phyloP scores from a whole-genome alignment of 495 filamentous ascomycete species.

The Podospora tetraspora region DNA sequence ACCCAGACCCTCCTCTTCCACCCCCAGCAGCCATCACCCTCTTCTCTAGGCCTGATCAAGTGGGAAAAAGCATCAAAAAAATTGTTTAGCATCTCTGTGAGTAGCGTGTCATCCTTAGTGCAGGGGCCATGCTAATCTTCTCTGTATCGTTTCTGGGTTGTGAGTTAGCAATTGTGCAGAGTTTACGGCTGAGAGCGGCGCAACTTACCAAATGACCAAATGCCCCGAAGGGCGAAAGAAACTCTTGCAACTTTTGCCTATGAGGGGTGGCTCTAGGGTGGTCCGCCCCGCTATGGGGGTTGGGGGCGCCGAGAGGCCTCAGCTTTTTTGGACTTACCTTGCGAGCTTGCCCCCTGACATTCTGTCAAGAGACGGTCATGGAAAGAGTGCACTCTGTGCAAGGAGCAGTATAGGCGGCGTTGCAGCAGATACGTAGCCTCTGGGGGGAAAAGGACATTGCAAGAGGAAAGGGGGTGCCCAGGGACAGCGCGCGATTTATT shows the following conservation, averaged over 20 bases:
- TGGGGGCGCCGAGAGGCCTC: neutral
- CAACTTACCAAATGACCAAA: conserved; percentile 34
- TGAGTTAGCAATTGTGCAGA: conserved; percentile 14
- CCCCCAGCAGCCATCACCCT: neutral
- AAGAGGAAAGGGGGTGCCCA: neutral
- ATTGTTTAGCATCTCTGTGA: conserved; percentile 93
- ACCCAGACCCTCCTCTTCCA: conserved; percentile 11
- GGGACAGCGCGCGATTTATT: neutral
- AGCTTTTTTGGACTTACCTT: neutral
- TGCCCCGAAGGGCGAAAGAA: conserved; percentile 27
- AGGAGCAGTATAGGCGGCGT: neutral
- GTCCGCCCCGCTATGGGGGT: neutral
- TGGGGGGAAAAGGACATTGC: neutral
- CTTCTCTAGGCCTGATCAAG: neutral
- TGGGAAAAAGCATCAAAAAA: conserved; percentile 17
- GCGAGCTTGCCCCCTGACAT: too few species aligned
- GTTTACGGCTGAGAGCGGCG: conserved; percentile 10
- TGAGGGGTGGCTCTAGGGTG: neutral
- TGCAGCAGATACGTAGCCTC: neutral
- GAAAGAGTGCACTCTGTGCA: neutral
- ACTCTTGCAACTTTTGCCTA: neutral
- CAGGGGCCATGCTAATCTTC: conserved; percentile 99
- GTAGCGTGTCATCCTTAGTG: conserved; percentile 99
- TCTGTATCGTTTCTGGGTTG: conserved; percentile 47
- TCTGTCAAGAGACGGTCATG: too few species aligned